Conservation (phyloP, 2,329 filamentous ascomycete genomes). For the Trichophyton rubrum region DNA sequence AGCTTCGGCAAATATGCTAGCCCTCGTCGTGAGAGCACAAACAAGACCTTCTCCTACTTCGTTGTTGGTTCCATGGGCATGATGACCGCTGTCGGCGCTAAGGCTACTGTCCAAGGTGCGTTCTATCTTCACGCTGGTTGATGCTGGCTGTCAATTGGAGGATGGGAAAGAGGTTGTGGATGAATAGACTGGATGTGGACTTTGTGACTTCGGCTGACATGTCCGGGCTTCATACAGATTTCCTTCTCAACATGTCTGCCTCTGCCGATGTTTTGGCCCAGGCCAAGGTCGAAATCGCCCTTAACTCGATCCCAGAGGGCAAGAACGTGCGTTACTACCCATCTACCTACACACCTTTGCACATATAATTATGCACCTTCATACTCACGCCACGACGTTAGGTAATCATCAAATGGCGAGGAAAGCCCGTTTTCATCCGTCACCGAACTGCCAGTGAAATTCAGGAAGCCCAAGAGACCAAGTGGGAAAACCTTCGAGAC, state of each 20-base stretch:
- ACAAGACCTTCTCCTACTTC: conserved; percentile 92
- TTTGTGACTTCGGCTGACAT: conserved; percentile 16
- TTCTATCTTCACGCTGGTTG: conserved; percentile 12
- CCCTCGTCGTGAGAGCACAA: conserved; percentile 53
- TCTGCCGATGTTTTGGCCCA: conserved; percentile 97
- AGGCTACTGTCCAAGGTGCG: conserved; percentile 96
- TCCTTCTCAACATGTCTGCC: conserved; percentile 99
- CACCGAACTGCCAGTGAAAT: conserved; percentile 92
- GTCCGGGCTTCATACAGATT: conserved; percentile 51
- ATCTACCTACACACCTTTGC: conserved; percentile 7
- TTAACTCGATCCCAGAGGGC: conserved; percentile 86
- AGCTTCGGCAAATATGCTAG: conserved; percentile 80
- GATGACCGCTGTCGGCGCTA: conserved; percentile 82
- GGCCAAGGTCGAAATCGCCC: conserved; percentile 98
- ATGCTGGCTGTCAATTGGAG: conserved; percentile 1
- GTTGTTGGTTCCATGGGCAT: conserved; percentile 95
- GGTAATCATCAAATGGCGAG: conserved; percentile 99
- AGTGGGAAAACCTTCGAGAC: conserved; percentile 73
- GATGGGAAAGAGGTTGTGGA: not conserved
- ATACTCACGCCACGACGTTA: conserved; percentile 25
- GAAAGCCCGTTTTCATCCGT: conserved; percentile 99
- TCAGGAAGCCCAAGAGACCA: conserved; percentile 80
- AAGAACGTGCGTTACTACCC: conserved; percentile 67
- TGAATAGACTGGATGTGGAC: not conserved
- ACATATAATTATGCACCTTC: not conserved